Percentiles rank a stretch among this genome's conserved stretches.
Conservation (phyloP, 305 asterid genomes). For the Salvia sclarea region DNA sequence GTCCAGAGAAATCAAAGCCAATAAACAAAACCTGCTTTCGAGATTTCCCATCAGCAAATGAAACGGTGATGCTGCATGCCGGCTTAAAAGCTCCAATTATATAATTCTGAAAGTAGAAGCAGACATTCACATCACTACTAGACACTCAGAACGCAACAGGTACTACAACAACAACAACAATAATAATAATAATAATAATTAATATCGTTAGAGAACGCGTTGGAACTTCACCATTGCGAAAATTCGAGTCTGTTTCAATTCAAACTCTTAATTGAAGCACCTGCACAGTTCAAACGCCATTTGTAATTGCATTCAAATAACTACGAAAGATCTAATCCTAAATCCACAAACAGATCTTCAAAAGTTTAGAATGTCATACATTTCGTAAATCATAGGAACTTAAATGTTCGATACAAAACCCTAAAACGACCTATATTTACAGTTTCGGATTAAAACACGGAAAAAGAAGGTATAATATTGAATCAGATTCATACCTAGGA, state of each 20-base stretch:
- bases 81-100: conserved; percentile 90
- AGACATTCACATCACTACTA: conserved; percentile 8
- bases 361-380: conserved; percentile 17
- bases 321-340: conserved; percentile 16
- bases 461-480: no score
- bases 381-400: neutral
- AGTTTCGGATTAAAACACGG: conserved; percentile 14
- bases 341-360: neutral
- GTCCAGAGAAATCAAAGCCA: neutral
- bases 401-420: conserved; percentile 20
- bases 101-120: conserved; percentile 56
- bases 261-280: conserved; percentile 30
- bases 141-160: neutral
- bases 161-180: neutral
- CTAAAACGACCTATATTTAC: conserved; percentile 15
- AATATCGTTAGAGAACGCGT: neutral
- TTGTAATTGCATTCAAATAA: conserved; percentile 25
- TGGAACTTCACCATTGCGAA: conserved; percentile 39
- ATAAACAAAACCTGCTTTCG: conserved; percentile 64
- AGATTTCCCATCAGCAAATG: conserved; percentile 76
- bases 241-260: conserved; percentile 23
- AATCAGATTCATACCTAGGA: conserved; percentile 13
- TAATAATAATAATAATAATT: neutral
- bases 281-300: conserved; percentile 33
- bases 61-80: conserved; percentile 64